Percentiles rank a stretch among this genome's conserved stretches.
These are phyloP conservation scores for Lycium ferocissimum DNA, from an alignment of 257 asterid species.

Conservation along the genomic window DNA sequence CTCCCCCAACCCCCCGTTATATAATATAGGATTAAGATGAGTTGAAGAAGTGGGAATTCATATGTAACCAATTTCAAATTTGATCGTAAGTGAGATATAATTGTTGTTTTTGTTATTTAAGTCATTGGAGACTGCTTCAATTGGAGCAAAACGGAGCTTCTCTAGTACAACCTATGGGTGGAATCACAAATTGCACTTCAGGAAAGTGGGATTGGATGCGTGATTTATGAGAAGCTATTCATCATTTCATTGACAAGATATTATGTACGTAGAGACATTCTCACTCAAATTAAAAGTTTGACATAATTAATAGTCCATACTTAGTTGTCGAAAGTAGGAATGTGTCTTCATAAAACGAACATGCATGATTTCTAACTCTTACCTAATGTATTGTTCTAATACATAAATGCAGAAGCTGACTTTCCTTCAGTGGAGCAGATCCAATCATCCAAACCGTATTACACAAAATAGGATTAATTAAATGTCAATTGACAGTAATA, in stretches of 20 bases:
- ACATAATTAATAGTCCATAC: background rate
- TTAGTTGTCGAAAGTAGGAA: conserved; percentile 17
- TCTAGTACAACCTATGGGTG: background rate
- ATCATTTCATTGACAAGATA: background rate
- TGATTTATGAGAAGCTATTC: background rate
- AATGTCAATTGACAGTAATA: background rate
- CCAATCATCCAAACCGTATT: background rate
- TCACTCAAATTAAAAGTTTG: conserved; percentile 15
- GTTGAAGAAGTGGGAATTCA: too few species aligned
- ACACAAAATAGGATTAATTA: background rate
- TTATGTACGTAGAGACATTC: background rate
- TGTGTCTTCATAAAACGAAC: background rate
- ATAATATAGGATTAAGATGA: too few species aligned
- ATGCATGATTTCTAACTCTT: conserved; percentile 5
- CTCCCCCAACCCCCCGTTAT: too few species aligned
- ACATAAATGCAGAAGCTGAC: background rate
- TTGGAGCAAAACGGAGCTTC: background rate
- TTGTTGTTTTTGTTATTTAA: background rate
- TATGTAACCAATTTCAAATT: too few species aligned
- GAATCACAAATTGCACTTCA: background rate
- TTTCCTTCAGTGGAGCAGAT: background rate
- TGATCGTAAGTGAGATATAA: too few species aligned
- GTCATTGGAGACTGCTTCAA: background rate
- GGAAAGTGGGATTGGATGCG: background rate
- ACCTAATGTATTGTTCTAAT: background rate